These are phyloP conservation scores for Mrakia blollopis DNA, from an alignment of 768 basidiomycete genomes.

Conservation along the genomic window DNA sequence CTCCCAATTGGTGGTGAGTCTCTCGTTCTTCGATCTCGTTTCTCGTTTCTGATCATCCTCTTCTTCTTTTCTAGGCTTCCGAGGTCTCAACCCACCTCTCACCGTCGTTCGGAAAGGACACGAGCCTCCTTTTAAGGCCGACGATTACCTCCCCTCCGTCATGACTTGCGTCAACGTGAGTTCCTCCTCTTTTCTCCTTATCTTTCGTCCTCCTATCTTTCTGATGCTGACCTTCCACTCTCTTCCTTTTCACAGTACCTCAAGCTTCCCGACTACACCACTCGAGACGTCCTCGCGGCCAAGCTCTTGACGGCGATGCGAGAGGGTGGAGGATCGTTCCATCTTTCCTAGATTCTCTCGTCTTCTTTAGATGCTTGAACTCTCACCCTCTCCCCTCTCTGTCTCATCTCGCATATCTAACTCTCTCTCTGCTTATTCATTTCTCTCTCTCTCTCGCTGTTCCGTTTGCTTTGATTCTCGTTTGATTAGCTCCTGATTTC, in stretches of 20 bases:
- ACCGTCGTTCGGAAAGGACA: constrained; percentile 97
- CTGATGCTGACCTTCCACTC: neutral
- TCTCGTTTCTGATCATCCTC: neutral
- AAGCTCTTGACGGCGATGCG: constrained; percentile 79
- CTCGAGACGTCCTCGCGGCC: constrained; percentile 74
- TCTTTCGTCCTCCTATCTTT: neutral
- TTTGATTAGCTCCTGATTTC: neutral
- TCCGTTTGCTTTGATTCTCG: neutral
- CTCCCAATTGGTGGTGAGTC: constrained; percentile 86
- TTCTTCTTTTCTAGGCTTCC: constrained; percentile 63
- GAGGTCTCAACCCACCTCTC: constrained; percentile 83
- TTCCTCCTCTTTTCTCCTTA: neutral
- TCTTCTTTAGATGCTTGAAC: too few relatives aligned
- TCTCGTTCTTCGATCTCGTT: neutral
- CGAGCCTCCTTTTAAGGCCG: constrained; percentile 80
- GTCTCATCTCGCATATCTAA: too few relatives aligned
- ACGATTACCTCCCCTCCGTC: constrained; percentile 92
- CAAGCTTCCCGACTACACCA: constrained; percentile 92
- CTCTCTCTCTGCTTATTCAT: neutral
- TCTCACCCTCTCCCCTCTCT: too few relatives aligned
- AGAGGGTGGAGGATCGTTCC: constrained; percentile 96
- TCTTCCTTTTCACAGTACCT: constrained; percentile 46
- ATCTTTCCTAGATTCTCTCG: constrained; percentile 62
- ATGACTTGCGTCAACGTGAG: constrained; percentile 77
- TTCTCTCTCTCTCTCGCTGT: neutral